Percentiles rank a stretch among this genome's conserved stretches.
Evolutionary conservation across 768 basidiomycete genomes (phyloP).

Genomic region (Boletellus ananas): DNA sequence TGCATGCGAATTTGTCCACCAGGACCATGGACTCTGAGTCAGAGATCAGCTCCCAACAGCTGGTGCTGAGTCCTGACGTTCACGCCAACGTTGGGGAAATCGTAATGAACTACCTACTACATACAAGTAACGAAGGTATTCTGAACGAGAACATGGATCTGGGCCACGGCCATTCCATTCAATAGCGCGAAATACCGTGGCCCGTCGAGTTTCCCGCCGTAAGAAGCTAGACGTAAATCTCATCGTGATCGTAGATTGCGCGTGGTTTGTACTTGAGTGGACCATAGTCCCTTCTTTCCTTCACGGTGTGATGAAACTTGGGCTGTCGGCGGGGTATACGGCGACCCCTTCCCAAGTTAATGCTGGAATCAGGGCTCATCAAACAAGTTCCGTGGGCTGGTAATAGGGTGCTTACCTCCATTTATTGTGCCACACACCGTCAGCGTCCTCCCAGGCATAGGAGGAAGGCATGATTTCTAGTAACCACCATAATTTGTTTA

Average conservation of each 20-base stretch:
- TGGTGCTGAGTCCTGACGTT: background rate
- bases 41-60: too few species aligned
- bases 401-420: slow-evolving; percentile 45
- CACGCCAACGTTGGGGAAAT: background rate
- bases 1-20: too few species aligned
- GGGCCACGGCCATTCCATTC: background rate
- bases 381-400: background rate
- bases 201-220: background rate
- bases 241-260: slow-evolving; percentile 47
- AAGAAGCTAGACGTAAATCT: slow-evolving; percentile 39
- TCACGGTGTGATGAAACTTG: slow-evolving; percentile 62
- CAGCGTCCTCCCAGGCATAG: slow-evolving; percentile 53
- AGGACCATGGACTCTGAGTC: too few species aligned
- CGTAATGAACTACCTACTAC: background rate
- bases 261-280: slow-evolving; percentile 53
- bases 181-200: background rate
- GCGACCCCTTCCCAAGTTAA: slow-evolving; percentile 57
- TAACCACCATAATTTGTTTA: slow-evolving; percentile 58
- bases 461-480: slow-evolving; percentile 59
- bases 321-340: slow-evolving; percentile 43
- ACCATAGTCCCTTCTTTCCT: slow-evolving; percentile 48
- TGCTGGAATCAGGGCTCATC: slow-evolving; percentile 10
- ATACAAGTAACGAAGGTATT: background rate
- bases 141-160: background rate
- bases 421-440: slow-evolving; percentile 50